Conservation (phyloP, 2,329 filamentous ascomycete genomes). For the Penicillium rolfsii region DNA sequence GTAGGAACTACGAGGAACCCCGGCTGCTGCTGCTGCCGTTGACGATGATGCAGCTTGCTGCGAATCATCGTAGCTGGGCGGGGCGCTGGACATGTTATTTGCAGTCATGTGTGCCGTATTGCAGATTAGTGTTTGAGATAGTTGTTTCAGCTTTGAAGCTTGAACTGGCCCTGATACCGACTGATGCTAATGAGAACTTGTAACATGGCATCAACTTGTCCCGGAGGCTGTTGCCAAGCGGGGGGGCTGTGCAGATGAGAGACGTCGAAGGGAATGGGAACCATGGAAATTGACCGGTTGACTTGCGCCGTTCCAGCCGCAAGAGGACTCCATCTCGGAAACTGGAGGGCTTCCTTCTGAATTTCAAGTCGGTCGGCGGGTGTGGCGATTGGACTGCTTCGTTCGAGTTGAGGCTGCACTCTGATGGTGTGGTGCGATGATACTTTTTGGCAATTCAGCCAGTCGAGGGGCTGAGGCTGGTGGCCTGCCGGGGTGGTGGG, state of each 20-base stretch:
- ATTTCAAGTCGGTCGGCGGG: background rate
- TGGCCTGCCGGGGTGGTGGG: background rate
- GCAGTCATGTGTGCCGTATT: background rate
- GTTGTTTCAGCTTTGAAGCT: background rate
- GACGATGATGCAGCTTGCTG: slow-evolving; percentile 6
- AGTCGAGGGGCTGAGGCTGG: background rate
- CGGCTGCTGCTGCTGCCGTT: background rate
- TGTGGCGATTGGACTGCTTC: background rate
- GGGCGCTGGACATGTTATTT: slow-evolving; percentile 2
- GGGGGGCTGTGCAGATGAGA: slow-evolving; percentile 21
- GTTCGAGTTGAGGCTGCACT: background rate
- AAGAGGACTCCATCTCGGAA: background rate
- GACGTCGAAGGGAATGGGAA: too few species aligned
- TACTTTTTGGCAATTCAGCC: slow-evolving; percentile 7
- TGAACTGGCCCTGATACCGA: background rate
- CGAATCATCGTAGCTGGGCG: slow-evolving; percentile 31
- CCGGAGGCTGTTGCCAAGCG: slow-evolving; percentile 21
- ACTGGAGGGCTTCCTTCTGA: background rate
- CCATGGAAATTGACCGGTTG: background rate
- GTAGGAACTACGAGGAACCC: background rate
- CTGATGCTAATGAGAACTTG: background rate
- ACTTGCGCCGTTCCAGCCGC: background rate
- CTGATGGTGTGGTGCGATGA: background rate
- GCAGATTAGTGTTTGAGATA: background rate
- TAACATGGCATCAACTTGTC: background rate